phyloP scores from a whole-genome alignment of 2,329 filamentous ascomycete genomes.

The Alternaria solani region DNA sequence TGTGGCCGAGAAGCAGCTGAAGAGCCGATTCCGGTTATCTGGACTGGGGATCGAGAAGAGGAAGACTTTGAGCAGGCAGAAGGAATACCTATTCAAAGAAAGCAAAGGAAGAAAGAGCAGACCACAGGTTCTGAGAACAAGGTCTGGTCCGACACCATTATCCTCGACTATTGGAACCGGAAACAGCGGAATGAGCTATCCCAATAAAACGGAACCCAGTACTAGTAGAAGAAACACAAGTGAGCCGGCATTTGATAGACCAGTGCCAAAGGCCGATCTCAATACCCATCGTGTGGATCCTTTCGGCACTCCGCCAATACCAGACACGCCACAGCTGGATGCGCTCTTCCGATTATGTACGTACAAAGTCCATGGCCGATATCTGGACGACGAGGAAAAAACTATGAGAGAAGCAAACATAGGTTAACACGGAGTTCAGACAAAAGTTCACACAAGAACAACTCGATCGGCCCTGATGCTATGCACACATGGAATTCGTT shows the following conservation, averaged over 20 bases:
- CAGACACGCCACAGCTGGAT: slow-evolving; percentile 30
- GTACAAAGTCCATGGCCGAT: slow-evolving; percentile 1
- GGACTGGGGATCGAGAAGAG: not conserved
- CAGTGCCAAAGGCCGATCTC: slow-evolving; percentile 18
- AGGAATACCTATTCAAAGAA: not conserved
- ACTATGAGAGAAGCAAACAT: not conserved
- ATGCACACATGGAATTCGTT: slow-evolving; percentile 34
- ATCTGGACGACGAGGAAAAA: too few relatives aligned
- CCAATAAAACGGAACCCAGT: too few relatives aligned
- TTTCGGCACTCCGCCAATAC: slow-evolving; percentile 35
- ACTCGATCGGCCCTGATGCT: slow-evolving; percentile 33
- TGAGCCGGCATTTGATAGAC: not conserved
- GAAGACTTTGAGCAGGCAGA: not conserved
- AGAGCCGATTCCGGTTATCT: slow-evolving; percentile 32
- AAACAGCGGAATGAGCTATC: not conserved
- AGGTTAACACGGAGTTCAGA: slow-evolving; percentile 17
- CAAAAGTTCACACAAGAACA: slow-evolving; percentile 23
- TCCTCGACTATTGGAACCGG: not conserved
- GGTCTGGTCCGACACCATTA: not conserved
- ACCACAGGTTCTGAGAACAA: not conserved
- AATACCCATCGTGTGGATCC: slow-evolving; percentile 30
- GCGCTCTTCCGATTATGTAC: slow-evolving; percentile 35
- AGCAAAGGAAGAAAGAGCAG: not conserved
- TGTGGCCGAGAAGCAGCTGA: slow-evolving; percentile 29
- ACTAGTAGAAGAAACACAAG: not conserved